Evolutionary conservation across 176 grass and related monocot species (phyloP).

Genomic region (Juncus inflexus): DNA sequence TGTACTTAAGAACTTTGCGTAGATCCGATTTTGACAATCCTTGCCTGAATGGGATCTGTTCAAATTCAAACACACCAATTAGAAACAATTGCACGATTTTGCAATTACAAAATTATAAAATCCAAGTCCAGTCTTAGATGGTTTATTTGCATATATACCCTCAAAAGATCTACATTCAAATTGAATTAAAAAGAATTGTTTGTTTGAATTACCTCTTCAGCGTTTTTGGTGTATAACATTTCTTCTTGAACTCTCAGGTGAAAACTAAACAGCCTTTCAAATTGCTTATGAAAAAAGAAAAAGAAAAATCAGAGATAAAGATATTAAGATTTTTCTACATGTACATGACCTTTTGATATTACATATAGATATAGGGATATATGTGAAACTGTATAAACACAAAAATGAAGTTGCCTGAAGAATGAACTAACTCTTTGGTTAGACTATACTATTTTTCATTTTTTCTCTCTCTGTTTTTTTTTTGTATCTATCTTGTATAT

Average conservation of each 20-base stretch:
- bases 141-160: too few relatives aligned
- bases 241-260: slow-evolving; percentile 74
- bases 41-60: slow-evolving; percentile 92
- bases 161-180: too few relatives aligned
- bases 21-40: slow-evolving; percentile 88
- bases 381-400: too few relatives aligned
- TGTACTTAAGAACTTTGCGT: slow-evolving; percentile 84
- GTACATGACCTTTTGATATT: too few relatives aligned
- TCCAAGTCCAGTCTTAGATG: not conserved
- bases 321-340: too few relatives aligned
- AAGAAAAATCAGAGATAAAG: slow-evolving; percentile 9
- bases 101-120: slow-evolving; percentile 5
- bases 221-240: slow-evolving; percentile 67
- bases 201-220: slow-evolving; percentile 68
- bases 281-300: slow-evolving; percentile 63
- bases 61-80: slow-evolving; percentile 9
- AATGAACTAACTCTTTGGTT: too few relatives aligned
- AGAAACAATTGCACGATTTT: slow-evolving; percentile 14
- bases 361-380: too few relatives aligned
- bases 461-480: too few relatives aligned
- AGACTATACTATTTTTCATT: too few relatives aligned
- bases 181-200: not conserved
- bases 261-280: slow-evolving; percentile 90
- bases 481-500: too few relatives aligned
- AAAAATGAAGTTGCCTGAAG: too few relatives aligned